Base-by-base conservation (phyloP, 2,329 filamentous ascomycete genomes). In the Fusarium subglutinans region DNA sequence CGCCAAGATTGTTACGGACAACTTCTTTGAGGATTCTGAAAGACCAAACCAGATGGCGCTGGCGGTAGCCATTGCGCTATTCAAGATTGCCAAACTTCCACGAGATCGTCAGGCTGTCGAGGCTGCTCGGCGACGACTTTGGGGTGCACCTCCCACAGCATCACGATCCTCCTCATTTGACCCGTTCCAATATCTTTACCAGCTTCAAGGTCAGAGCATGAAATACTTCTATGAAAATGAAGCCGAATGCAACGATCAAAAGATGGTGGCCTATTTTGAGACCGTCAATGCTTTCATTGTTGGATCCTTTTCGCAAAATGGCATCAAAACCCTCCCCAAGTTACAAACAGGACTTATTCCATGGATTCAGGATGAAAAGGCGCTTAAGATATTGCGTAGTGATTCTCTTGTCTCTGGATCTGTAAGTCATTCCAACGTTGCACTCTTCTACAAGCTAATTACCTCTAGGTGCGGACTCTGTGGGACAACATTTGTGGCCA, bases 161-260 rank as follows among this genome's bases (percentile, higher is more conserved):
- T 68, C 73, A 12, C 79, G 78, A 59, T 73, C 73, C 17, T 90
- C 90, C 8, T 84, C 83, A 10, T 88, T 85, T 67, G 89, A 95
- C 76, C 90, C 92, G 0, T 93, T 92, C 72, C 88, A 91, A 60
- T 85, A 89, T 60, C 81, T 97, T 2, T 93, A 95, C 77, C 87
- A 86, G 48, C 86, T 92, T 20, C 82, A 90, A 50, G 86, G 85
- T 62, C 80, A 83, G 20, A 83, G 89, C 2, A 83, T 96, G 48
- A 81, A 82, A 15, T 81, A 81, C 8, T 82, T 88, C 2, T 97
- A 94, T 78, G 76, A 81, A 5, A 78, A 83, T 1, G 79, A 87
- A 14, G 77, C 83, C 15, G 71, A 81, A 1, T 79, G 86, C n/a
- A 75, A 82, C 8, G 80, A 82, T 13, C 77, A 79, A 3, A 78